Evolutionary conservation across 371 early-diverging fungal genomes (phyloP), one percentile per base, ranked within the genome.

Genomic region (Apophysomyces ossiformis): DNA sequence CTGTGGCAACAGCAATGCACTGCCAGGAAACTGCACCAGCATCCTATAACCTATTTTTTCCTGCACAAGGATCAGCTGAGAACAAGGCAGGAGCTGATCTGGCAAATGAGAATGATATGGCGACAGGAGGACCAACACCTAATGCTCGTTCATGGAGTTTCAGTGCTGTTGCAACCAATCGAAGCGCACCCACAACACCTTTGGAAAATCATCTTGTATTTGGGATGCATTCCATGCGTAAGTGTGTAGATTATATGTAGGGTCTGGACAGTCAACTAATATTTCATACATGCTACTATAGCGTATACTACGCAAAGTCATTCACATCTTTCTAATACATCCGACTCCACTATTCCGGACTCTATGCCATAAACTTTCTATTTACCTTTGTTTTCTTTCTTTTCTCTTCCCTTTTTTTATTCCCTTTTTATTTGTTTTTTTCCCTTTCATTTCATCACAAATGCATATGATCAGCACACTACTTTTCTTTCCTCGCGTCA

Each of bases 181-280:
- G 46, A 45, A 45, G 46, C 13, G 46, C 46, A 45, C 46, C 46
- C 13, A 45, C 46, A 12, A 45, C 46, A 45, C 46, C 46, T 12
- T 13, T 45, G 16, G 46, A 45, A 13, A 45, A 45, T 13, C 46
- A 45, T 2, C 2, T 26, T 26, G 46, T 45, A 45, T 45, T 45
- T 45, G 13, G 13, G 6, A 45, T 45, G 46, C 46, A 45, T 13
- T 45, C 46, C 13, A 12, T 45, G 46, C 6, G 46, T 45, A 45
- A 45, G 46, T 45, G n/a, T n/a, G 16, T n/a, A 13, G 4, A 45
- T n/a, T 45, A 6, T 45, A n/a, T 43, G 15, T 43, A 43, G 43
- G 15, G 43, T 12, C 32, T 26, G 15, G 43, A 43, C 15, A 43
- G 15, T 12, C 9, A 43, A 43, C 43, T 43, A 43, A 43, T 43